Evolutionary conservation across 1,284 basidiomycete species (phyloP).

Genomic region (Malassezia pachydermatis): DNA sequence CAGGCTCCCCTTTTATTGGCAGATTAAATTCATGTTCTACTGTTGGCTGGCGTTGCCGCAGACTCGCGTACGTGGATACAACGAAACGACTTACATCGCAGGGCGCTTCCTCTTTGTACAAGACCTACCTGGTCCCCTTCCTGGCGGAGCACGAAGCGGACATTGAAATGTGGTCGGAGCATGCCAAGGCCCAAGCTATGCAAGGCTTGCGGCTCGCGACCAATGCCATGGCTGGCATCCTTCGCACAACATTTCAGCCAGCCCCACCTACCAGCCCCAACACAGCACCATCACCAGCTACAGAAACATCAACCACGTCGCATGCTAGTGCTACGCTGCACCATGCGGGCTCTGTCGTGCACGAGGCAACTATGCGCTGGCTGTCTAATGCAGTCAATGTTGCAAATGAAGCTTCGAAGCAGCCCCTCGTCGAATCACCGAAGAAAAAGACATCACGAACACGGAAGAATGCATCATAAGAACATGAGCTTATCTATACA

Average conservation of each 20-base stretch:
- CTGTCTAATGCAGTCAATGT: neutral
- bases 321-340: too few relatives aligned
- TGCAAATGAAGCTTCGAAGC: neutral
- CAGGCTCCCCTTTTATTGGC: conserved; percentile 34
- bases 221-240: conserved; percentile 2
- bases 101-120: conserved; percentile 8
- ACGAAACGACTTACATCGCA: neutral
- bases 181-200: neutral
- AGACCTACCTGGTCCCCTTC: conserved; percentile 13
- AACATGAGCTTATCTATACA: too few relatives aligned
- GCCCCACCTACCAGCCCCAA: too few relatives aligned
- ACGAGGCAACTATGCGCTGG: neutral
- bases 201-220: neutral
- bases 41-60: conserved; percentile 42
- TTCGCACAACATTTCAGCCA: conserved; percentile 6
- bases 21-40: conserved; percentile 32
- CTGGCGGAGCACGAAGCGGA: conserved; percentile 12
- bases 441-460: too few relatives aligned
- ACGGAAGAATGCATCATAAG: too few relatives aligned
- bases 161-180: conserved; percentile 9
- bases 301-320: too few relatives aligned
- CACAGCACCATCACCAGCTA: too few relatives aligned
- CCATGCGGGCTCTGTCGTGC: too few relatives aligned
- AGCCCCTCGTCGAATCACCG: neutral
- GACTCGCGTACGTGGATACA: conserved; percentile 17